Evolutionary conservation across 352 stramenopile species (phyloP).

Genomic region (Pelagophyceae sp.): DNA sequence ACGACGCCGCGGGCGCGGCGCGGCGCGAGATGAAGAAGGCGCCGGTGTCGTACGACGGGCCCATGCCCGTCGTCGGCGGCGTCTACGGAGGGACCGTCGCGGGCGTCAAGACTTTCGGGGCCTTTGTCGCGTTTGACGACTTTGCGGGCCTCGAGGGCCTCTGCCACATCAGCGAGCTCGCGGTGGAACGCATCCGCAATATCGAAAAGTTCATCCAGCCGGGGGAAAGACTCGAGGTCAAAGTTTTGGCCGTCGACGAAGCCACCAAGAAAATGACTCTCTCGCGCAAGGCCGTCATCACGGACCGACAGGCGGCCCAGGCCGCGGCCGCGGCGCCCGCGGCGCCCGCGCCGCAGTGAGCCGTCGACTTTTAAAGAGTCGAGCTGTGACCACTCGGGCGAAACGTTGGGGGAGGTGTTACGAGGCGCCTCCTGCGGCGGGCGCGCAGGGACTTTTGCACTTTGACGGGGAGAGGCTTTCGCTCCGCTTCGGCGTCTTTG

Average conservation of each 20-base stretch:
- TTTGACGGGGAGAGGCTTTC: no score
- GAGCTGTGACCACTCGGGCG: not conserved
- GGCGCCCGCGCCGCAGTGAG: not conserved
- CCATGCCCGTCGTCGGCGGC: slow-evolving; percentile 45
- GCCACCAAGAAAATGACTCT: not conserved
- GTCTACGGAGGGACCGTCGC: slow-evolving; percentile 41
- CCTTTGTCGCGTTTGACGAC: slow-evolving; percentile 56
- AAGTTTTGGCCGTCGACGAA: slow-evolving; percentile 20
- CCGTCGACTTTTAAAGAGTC: not conserved
- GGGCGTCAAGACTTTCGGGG: slow-evolving; percentile 55
- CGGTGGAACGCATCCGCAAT: slow-evolving; percentile 50
- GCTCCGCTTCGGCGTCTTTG: no score
- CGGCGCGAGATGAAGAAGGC: slow-evolving; percentile 26
- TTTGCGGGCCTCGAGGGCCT: slow-evolving; percentile 56
- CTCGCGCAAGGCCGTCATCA: slow-evolving; percentile 6
- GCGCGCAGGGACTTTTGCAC: no score
- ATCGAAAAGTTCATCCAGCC: slow-evolving; percentile 50
- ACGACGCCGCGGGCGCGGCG: slow-evolving; percentile 26
- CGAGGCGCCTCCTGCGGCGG: not conserved
- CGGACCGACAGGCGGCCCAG: not conserved
- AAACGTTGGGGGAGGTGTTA: not conserved
- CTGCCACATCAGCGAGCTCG: slow-evolving; percentile 64
- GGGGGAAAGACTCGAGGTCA: slow-evolving; percentile 48
- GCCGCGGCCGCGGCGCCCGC: no score
- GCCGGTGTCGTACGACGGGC: slow-evolving; percentile 40